Evolutionary conservation across 306 rosid species (phyloP), one percentile per base, ranked within the genome.

Genomic region (apple (Malus domestica)): DNA sequence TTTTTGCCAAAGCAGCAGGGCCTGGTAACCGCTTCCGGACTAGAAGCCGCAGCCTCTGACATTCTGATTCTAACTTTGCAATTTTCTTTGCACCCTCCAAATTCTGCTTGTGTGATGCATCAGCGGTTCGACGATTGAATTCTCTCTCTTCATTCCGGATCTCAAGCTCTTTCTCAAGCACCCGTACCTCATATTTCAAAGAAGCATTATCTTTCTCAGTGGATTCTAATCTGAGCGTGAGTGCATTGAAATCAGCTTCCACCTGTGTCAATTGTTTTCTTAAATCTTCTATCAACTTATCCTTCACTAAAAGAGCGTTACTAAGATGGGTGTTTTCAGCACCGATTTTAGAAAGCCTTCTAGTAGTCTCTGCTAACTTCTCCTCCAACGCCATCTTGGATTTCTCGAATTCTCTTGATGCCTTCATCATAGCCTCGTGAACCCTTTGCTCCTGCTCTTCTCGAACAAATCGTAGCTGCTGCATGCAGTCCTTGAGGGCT

Each of bases 131-230:
- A 52, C 88, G 87, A 74, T 81, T 86, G 66, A 89, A 93, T 71
- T 91, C 98, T 74, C 96, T 86, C 86, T 93, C 98, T 85, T 93
- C 98, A 63, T 91, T 93, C 74, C 98, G 89, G 72, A 93, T 91
- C 84, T 93, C 97, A 30, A 93, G 87, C 80, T 93, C 98, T 89
- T 91, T 93, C 79, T 88, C 97, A 49, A 93, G 93, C 60, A 93
- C 91, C 44, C 93, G 87, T 67, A 89, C 87, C 84, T 91, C 97
- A 74, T 93, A 93, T 68, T 81, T 91, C 55, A 88, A 74, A 57
- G 96, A 82, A 42, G 86, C 76, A 58, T 84, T 91, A 59, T 89
- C 92, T 78, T 87, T 91, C 79, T 93, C 93, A 5, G 84, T 85
- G 68, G 88, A 83, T 76, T 91, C 91, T 80, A 93, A 79, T 83